Evolutionary conservation across 2,329 filamentous ascomycete species (phyloP).

Genomic region (Colletotrichum tamarilloi): DNA sequence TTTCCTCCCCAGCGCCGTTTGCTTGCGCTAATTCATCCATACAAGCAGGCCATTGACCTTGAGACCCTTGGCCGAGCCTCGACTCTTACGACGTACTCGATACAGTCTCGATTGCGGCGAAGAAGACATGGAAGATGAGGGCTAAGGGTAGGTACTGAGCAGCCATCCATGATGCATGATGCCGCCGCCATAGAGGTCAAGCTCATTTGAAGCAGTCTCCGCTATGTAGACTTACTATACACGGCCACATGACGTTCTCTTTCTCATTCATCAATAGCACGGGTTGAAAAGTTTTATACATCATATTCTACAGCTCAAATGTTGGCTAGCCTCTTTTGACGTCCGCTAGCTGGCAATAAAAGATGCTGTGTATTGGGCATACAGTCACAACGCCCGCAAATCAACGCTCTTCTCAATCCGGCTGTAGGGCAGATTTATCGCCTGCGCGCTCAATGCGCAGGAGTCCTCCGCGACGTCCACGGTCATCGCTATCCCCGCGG

Average conservation of each 20-base stretch:
- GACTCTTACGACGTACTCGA: no score
- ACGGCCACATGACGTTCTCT: not conserved
- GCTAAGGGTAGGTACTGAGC: no score
- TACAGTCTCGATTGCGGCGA: no score
- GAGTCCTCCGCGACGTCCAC: not conserved
- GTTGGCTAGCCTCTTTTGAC: slow-evolving; percentile 3
- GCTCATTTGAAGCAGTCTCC: not conserved
- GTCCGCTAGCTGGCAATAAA: slow-evolving; percentile 10
- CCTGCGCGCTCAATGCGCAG: not conserved
- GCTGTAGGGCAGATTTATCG: not conserved
- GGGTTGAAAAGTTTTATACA: slow-evolving; percentile 28
- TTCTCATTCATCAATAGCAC: not conserved
- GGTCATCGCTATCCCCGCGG: not conserved
- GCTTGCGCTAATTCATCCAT: not conserved
- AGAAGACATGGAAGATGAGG: no score
- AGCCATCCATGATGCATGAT: no score
- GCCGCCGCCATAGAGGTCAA: not conserved
- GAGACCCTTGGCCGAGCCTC: no score
- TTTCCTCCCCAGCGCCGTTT: not conserved
- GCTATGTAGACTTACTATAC: slow-evolving; percentile 35
- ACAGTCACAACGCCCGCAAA: slow-evolving; percentile 13
- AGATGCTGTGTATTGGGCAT: slow-evolving; percentile 23
- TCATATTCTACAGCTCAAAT: slow-evolving; percentile 34
- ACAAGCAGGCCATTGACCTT: no score
- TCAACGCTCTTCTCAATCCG: slow-evolving; percentile 4